Conservation (phyloP, 306 rosid species). For the Prunus mira region DNA sequence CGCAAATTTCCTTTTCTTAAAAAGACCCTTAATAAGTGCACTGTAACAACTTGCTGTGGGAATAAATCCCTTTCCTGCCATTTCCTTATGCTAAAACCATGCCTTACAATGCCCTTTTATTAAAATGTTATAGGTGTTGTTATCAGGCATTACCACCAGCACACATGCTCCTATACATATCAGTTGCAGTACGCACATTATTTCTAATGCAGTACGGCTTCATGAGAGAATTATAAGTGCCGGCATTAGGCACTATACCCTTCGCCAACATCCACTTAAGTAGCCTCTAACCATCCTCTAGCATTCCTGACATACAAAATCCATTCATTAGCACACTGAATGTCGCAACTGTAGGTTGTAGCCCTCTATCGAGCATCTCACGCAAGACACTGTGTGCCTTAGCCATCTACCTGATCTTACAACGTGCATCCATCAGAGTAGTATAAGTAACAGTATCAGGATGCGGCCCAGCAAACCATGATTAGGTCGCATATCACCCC, state of each 20-base stretch:
- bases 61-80: background rate
- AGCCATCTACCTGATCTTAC: background rate
- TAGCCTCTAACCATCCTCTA: background rate
- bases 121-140: background rate
- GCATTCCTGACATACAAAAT: slow-evolving; percentile 1
- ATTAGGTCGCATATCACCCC: too few species aligned
- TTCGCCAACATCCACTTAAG: slow-evolving; percentile 2
- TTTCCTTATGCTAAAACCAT: background rate
- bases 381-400: background rate
- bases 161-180: background rate
- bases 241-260: background rate
- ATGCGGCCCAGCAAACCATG: background rate
- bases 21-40: background rate
- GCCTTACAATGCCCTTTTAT: background rate
- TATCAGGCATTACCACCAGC: background rate
- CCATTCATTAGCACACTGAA: background rate
- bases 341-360: background rate
- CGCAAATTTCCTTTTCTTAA: background rate
- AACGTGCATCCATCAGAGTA: background rate
- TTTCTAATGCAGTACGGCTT: slow-evolving; percentile 1
- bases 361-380: background rate
- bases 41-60: background rate
- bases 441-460: background rate
- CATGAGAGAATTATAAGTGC: background rate
- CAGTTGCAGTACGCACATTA: background rate